These are phyloP conservation scores for Phialophora expanda DNA, from an alignment of 2,329 filamentous ascomycete genomes.

Conservation along the genomic window DNA sequence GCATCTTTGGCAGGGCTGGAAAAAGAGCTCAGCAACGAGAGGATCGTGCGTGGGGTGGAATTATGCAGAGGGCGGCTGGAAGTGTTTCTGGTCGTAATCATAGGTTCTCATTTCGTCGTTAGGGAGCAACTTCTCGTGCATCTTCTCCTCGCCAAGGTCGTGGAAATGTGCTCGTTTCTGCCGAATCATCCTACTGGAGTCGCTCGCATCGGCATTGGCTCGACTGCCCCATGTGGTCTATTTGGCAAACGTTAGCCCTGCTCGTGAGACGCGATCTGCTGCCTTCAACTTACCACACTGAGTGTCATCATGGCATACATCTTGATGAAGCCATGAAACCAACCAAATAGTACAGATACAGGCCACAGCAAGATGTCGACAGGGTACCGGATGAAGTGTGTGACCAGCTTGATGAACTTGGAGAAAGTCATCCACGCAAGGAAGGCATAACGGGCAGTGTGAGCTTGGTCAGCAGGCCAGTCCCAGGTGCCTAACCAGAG, in stretches of 20 bases:
- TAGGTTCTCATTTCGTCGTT: constrained; percentile 32
- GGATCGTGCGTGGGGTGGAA: constrained; percentile 1
- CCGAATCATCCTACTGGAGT: constrained; percentile 68
- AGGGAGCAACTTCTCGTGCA: constrained; percentile 32
- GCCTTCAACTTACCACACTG: constrained; percentile 69
- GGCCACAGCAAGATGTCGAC: constrained; percentile 79
- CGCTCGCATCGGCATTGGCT: constrained; percentile 85
- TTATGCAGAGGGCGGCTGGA: constrained; percentile 32
- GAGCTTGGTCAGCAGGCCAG: constrained; percentile 62
- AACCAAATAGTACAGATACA: constrained; percentile 87
- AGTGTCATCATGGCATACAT: constrained; percentile 83
- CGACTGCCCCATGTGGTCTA: constrained; percentile 96
- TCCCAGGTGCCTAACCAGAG: constrained; percentile 71
- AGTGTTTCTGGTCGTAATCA: constrained; percentile 33
- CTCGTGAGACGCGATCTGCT: not conserved
- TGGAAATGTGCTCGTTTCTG: constrained; percentile 30
- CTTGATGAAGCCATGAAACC: constrained; percentile 91
- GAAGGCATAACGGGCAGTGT: constrained; percentile 65
- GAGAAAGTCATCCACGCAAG: constrained; percentile 81
- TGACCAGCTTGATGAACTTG: constrained; percentile 89
- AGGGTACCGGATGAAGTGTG: constrained; percentile 83
- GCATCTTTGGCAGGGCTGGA: not conserved
- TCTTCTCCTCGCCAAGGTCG: constrained; percentile 27
- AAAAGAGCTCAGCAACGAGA: constrained; percentile 2
- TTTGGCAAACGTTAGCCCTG: constrained; percentile 33